Conservation (phyloP, 2,329 filamentous ascomycete genomes). For the Diaporthe batatas region DNA sequence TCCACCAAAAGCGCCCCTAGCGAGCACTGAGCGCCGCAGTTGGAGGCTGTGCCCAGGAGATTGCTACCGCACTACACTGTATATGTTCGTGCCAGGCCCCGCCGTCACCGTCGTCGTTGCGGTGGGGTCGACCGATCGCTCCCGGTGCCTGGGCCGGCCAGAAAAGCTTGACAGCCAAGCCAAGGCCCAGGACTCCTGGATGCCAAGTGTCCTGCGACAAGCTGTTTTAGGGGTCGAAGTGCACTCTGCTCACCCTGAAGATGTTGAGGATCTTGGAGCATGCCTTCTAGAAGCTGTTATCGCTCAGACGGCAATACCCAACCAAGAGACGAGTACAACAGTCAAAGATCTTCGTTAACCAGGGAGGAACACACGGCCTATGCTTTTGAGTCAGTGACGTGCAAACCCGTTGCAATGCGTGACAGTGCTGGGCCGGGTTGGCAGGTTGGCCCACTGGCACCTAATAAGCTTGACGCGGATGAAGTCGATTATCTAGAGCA, state of each 20-base stretch:
- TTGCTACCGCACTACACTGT: background rate
- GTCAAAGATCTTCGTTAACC: background rate
- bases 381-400: constrained; percentile 23
- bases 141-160: constrained; percentile 7
- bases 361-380: background rate
- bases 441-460: constrained; percentile 1
- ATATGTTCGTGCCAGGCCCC: background rate
- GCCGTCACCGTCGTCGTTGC: constrained; percentile 26
- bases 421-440: background rate
- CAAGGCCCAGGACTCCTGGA: constrained; percentile 10
- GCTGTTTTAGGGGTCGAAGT: constrained; percentile 6
- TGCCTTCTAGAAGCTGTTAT: constrained; percentile 27
- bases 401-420: constrained; percentile 5
- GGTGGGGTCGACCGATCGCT: constrained; percentile 8
- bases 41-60: constrained; percentile 4
- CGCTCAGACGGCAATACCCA: background rate
- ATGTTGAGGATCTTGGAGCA: background rate
- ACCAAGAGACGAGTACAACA: background rate
- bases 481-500: constrained; percentile 22
- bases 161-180: constrained; percentile 40
- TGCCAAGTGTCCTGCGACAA: constrained; percentile 24
- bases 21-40: background rate
- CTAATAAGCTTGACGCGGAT: background rate
- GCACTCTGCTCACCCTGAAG: background rate
- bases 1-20: constrained; percentile 28